These are phyloP conservation scores for Epichloe typhina DNA, from an alignment of 2,329 filamentous ascomycete genomes.

Conservation along the genomic window DNA sequence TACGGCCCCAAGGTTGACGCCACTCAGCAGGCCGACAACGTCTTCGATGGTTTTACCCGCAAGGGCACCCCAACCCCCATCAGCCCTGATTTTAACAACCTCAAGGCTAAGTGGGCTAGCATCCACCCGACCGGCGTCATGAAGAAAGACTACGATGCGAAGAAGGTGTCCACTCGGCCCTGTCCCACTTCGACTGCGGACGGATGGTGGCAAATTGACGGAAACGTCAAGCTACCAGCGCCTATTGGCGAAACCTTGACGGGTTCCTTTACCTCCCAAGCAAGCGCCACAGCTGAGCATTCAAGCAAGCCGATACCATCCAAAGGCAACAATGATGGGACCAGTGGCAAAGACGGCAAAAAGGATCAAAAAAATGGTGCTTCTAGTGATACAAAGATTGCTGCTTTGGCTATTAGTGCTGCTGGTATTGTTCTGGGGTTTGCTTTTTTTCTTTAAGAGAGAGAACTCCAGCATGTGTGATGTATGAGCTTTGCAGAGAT, in stretches of 20 bases:
- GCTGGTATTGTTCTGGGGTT: slow-evolving; percentile 17
- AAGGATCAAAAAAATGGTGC: slow-evolving; percentile 6
- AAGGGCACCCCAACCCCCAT: slow-evolving; percentile 62
- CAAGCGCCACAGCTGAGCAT: slow-evolving; percentile 9
- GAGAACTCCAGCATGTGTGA: neutral
- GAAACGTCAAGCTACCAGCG: slow-evolving; percentile 55
- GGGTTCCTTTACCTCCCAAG: slow-evolving; percentile 12
- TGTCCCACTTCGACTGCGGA: slow-evolving; percentile 59
- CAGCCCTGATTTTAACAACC: slow-evolving; percentile 63
- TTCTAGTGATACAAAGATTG: slow-evolving; percentile 15
- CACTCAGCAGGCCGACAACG: slow-evolving; percentile 36
- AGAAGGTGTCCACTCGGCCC: slow-evolving; percentile 44
- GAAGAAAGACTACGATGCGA: slow-evolving; percentile 50
- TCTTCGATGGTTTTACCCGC: slow-evolving; percentile 54
- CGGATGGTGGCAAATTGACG: slow-evolving; percentile 70
- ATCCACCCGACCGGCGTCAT: slow-evolving; percentile 56
- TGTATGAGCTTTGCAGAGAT: neutral
- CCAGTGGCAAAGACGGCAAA: slow-evolving; percentile 3
- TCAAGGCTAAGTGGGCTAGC: slow-evolving; percentile 64
- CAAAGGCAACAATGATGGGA: neutral
- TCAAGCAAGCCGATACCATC: slow-evolving; percentile 2
- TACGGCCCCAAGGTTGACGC: slow-evolving; percentile 51
- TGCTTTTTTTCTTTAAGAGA: slow-evolving; percentile 8
- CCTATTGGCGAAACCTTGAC: slow-evolving; percentile 48
- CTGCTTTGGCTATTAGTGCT: slow-evolving; percentile 16